Base-by-base conservation (phyloP, 768 basidiomycete species). In the Kockovaella imperatae region DNA sequence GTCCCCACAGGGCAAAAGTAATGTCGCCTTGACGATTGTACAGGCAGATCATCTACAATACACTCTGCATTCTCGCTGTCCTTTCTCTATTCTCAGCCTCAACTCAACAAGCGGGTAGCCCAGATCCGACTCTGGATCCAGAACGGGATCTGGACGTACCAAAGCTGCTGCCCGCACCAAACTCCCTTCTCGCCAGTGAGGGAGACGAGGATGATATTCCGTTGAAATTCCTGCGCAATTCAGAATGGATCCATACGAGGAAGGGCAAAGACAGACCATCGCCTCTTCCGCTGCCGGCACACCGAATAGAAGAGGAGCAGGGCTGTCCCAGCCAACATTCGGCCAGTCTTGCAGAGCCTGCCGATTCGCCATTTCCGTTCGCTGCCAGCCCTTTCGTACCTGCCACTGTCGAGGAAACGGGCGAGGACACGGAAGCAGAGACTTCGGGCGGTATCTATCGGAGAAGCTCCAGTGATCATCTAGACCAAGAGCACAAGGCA, bases 41-140 rank as follows among this genome's bases (percentile, higher is more conserved):
- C 36, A 70, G 68, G 35, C 7, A 59, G 6, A 20, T 64, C 11
- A 47, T 62, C 25, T 57, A 56, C 38, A 54, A 68, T 23, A 29
- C 20, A 10, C 52, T 70, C 2, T 49, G 61, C 24, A 28, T 45
- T 18, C 29, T 70, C 30, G 63, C 68, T 3, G 17, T 59, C 0
- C 21, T 64, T 0, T 64, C 62, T 0, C 56, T 70, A 1, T 44
- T 57, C 32, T 49, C 50, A n/a, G 57, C 65, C 3, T 53, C 68
- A 0, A 53, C 36, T 28, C 49, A 59, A n/a, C 46, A 47, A 0
- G 59, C 68, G 15, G 61, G 59, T 4, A 43, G 42, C 23, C 63
- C 63, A 1, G 56, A 62, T 42, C 60, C 45, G 5, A 15, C 51
- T 8, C 52, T 57, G 5, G 56, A 60, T 8, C 60, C 58, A 4